Base-by-base conservation (phyloP, 306 rosid species). In the Fagus sylvatica region DNA sequence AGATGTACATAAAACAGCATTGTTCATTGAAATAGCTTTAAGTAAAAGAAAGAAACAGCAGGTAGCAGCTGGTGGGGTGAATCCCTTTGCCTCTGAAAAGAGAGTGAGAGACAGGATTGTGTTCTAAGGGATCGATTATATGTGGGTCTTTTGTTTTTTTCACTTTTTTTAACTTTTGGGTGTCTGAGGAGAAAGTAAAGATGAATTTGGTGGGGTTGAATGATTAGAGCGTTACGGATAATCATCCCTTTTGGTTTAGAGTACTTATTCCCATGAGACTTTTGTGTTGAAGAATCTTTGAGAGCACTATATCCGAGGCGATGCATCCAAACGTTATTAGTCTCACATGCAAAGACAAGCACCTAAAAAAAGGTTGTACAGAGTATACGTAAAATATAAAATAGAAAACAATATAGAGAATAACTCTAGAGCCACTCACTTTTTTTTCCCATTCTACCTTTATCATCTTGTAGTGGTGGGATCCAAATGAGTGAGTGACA, bases 301-400 rank as follows among this genome's bases (percentile, higher is more conserved):
- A 66, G 46, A 66, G 16, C 49, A 66, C 71, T 39, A 66, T 37
- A 17, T 7, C 16, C 71, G 7, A 66, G 49, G 49, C 71, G 7
- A 66, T 32, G 49, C 71, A 39, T 43, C 6, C 48, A 66, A 37
- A 66, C 40, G 7, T 66, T 10, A 10, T 0, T 17, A 17, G 13
- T 39, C 49, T 37, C 71, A 66, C 71, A 37, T 65, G 70, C 70
- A 66, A 39, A 66, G 19, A 9, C 37, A n/a, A 28, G 19, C 71
- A 39, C 71, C 51, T 46, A 46, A 46, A 46, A 46, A 15, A 3
- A 8, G 15, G 51, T 46, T 46, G 51, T 46, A 10, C 51, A 46
- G 4, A 7, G 15, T 43, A 9, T 3, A 8, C 51, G 4, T 46
- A 46, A 46, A 46, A 46, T 4, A 46, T 46, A 46, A 46, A 46